A percentile compares a stretch with the other conserved stretches of the same genome.
phyloP scores from a whole-genome alignment of 306 rosid genomes.

The Carpinus viminea region DNA sequence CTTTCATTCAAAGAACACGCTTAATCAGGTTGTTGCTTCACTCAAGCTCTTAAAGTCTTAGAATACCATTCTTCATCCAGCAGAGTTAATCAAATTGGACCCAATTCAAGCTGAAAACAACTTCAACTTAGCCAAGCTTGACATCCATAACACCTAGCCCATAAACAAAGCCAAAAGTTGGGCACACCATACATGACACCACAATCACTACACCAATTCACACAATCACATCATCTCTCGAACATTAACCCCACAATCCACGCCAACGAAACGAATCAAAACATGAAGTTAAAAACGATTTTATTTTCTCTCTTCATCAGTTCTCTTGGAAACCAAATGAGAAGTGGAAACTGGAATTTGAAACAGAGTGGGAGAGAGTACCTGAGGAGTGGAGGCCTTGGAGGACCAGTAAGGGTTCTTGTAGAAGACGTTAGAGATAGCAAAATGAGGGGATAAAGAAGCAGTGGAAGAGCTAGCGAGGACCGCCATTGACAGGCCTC shows the following conservation, averaged over 20 bases:
- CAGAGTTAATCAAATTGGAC: neutral
- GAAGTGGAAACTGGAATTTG: conserved; percentile 5
- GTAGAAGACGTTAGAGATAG: conserved; percentile 15
- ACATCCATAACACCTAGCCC: neutral
- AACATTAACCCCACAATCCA: neutral
- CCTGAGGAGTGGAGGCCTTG: conserved; percentile 40
- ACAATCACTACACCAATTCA: neutral
- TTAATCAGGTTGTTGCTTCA: neutral
- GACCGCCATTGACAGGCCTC: conserved; percentile 54
- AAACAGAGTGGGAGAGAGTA: conserved; percentile 17
- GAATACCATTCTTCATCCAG: neutral
- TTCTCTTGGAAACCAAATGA: neutral
- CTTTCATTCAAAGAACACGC: too few species aligned
- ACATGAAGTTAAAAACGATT: neutral
- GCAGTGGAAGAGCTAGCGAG: conserved; percentile 45
- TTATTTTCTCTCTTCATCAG: neutral
- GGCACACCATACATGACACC: neutral
- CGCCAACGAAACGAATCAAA: neutral
- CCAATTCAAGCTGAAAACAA: neutral
- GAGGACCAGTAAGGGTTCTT: conserved; percentile 3
- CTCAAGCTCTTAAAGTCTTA: neutral
- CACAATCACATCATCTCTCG: neutral
- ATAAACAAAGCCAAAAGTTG: neutral
- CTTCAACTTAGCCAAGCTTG: neutral
- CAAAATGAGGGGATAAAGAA: conserved; percentile 36